Evolutionary conservation across 345 rosid species (phyloP).

Genomic region (Lepidium aucheri): DNA sequence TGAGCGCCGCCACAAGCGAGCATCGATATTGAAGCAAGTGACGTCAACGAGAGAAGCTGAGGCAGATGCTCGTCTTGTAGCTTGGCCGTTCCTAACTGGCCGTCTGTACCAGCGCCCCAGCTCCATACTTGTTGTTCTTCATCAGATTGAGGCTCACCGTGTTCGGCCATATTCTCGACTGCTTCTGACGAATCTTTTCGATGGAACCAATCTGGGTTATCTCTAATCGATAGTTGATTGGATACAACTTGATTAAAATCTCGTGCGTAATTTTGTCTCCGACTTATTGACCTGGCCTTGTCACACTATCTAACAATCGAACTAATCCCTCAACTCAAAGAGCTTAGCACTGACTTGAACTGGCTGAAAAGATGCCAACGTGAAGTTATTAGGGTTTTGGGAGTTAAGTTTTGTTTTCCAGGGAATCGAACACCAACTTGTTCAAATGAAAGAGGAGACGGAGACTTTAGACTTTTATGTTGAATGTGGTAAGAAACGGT

Average conservation of each 20-base stretch:
- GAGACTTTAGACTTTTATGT: neutral
- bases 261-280: neutral
- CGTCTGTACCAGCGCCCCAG: constrained; percentile 98
- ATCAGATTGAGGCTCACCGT: neutral
- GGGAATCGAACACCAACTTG: neutral
- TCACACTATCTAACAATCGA: neutral
- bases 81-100: constrained; percentile 70
- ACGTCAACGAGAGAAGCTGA: constrained; percentile 48
- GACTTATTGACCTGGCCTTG: neutral
- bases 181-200: neutral
- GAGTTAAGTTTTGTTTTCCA: no score
- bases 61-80: constrained; percentile 72
- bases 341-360: neutral
- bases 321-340: neutral
- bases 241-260: neutral
- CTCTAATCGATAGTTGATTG: neutral
- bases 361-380: neutral
- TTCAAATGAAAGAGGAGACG: neutral
- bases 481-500: no score
- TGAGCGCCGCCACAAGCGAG: constrained; percentile 96
- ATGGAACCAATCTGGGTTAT: neutral
- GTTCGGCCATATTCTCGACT: neutral
- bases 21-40: constrained; percentile 44
- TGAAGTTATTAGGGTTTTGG: neutral
- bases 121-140: constrained; percentile 52